Evolutionary conservation across 2,329 filamentous ascomycete genomes (phyloP).

Genomic region (Penicillium expansum): DNA sequence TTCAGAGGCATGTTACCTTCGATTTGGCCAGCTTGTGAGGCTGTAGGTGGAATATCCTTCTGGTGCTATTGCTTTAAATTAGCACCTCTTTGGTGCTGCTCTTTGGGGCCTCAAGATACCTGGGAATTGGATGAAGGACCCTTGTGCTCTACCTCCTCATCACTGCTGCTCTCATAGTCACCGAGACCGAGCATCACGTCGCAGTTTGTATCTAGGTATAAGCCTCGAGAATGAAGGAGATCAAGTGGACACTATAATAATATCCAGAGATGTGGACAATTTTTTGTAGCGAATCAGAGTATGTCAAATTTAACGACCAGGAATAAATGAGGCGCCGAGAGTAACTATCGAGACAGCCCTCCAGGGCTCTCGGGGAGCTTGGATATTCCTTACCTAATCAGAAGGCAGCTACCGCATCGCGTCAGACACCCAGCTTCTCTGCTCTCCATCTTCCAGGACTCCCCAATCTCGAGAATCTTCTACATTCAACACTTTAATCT

Average conservation of each 20-base stretch:
- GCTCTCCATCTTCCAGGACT: slow-evolving; percentile 14
- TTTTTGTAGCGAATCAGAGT: not conserved
- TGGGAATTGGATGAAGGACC: slow-evolving; percentile 15
- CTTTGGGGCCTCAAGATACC: slow-evolving; percentile 17
- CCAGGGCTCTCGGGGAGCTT: slow-evolving; percentile 10
- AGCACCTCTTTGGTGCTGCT: not conserved
- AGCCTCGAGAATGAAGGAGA: not conserved
- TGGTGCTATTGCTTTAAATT: not conserved
- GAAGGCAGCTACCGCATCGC: slow-evolving; percentile 40
- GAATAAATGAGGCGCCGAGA: not conserved
- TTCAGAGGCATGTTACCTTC: slow-evolving; percentile 8
- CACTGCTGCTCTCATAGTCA: slow-evolving; percentile 47
- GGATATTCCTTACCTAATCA: slow-evolving; percentile 33
- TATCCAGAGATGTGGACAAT: not conserved
- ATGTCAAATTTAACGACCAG: not conserved
- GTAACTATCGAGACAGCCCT: not conserved
- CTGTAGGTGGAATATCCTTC: not conserved
- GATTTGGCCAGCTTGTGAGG: slow-evolving; percentile 1
- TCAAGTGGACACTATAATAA: not conserved
- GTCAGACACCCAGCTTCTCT: slow-evolving; percentile 29
- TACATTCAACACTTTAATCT: slow-evolving; percentile 1
- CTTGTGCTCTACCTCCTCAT: slow-evolving; percentile 38
- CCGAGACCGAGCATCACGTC: slow-evolving; percentile 41
- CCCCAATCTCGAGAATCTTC: slow-evolving; percentile 5
- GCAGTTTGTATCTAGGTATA: not conserved